phyloP scores from a whole-genome alignment of 2,329 filamentous ascomycete genomes.

The Didymella lethalis region DNA sequence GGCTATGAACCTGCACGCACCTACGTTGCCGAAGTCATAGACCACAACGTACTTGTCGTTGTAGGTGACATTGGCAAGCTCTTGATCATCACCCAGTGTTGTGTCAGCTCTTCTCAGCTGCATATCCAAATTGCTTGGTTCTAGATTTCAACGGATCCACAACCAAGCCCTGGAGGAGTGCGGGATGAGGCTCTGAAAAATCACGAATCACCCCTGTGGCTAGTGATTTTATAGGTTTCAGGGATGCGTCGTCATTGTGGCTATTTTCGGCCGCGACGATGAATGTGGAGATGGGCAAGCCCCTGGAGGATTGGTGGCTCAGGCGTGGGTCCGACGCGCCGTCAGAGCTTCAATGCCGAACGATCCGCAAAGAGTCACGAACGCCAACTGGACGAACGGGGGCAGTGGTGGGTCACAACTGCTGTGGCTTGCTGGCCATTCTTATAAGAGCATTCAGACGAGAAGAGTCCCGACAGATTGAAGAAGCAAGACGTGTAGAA shows the following conservation, averaged over 20 bases:
- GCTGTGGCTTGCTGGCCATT: background rate
- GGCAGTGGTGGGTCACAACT: background rate
- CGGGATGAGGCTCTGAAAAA: conserved; percentile 8
- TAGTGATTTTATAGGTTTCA: conserved; percentile 22
- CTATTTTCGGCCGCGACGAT: conserved; percentile 10
- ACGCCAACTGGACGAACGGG: background rate
- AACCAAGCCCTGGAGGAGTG: background rate
- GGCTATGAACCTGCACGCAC: conserved; percentile 36
- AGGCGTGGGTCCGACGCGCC: conserved; percentile 22
- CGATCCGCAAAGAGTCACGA: conserved; percentile 21
- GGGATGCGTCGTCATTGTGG: conserved; percentile 19
- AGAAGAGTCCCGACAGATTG: background rate
- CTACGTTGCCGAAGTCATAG: conserved; percentile 39
- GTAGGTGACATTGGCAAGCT: conserved; percentile 36
- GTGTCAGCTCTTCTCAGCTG: conserved; percentile 37
- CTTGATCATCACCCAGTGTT: conserved; percentile 34
- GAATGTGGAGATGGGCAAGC: conserved; percentile 16
- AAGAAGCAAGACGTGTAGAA: background rate
- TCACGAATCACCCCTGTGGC: conserved; percentile 15
- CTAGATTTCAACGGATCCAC: conserved; percentile 6
- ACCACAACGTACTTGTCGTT: conserved; percentile 47
- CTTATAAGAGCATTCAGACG: too few species aligned
- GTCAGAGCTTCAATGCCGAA: conserved; percentile 28
- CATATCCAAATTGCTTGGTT: conserved; percentile 22
- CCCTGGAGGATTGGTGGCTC: conserved; percentile 29